Percentiles rank a stretch among this genome's conserved stretches.
Conservation (phyloP, 805 yeast species). For the Torulaspora franciscae region DNA sequence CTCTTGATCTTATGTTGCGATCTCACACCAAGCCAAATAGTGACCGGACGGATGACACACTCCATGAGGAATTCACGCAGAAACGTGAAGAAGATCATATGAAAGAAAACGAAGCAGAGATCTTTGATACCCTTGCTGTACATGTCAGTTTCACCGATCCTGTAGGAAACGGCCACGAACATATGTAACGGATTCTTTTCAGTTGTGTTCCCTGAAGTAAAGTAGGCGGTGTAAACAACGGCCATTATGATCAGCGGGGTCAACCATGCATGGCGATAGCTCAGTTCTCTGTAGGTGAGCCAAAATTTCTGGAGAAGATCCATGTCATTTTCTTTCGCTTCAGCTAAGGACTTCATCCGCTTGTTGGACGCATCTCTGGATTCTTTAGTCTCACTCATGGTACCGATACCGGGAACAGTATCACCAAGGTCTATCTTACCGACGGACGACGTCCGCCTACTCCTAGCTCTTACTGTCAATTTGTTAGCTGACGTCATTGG, state of each 20-base stretch:
- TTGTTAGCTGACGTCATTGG: conserved; percentile 13
- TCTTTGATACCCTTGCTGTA: conserved; percentile 90
- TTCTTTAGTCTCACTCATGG: conserved; percentile 50
- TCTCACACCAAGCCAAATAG: conserved; percentile 44
- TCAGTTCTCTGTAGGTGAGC: conserved; percentile 54
- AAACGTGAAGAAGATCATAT: conserved; percentile 85
- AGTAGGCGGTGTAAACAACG: conserved; percentile 41
- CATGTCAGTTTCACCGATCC: conserved; percentile 50
- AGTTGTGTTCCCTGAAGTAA: conserved; percentile 54
- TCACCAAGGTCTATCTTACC: conserved; percentile 77
- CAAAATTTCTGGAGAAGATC: conserved; percentile 53
- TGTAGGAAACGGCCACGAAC: conserved; percentile 63
- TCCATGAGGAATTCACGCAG: conserved; percentile 90
- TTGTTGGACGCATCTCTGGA: conserved; percentile 39
- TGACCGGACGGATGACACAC: conserved; percentile 66
- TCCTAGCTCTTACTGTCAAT: conserved; percentile 20
- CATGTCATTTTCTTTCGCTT: conserved; percentile 40
- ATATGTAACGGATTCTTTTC: conserved; percentile 55
- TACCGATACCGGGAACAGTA: conserved; percentile 57
- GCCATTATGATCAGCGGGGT: conserved; percentile 52
- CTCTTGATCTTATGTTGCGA: conserved; percentile 55
- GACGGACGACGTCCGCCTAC: conserved; percentile 60
- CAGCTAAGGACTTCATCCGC: conserved; percentile 36
- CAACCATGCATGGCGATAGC: conserved; percentile 63
- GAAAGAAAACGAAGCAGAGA: conserved; percentile 68